These are phyloP conservation scores for Andrographis paniculata DNA, from an alignment of 305 asterid genomes.

Conservation along the genomic window DNA sequence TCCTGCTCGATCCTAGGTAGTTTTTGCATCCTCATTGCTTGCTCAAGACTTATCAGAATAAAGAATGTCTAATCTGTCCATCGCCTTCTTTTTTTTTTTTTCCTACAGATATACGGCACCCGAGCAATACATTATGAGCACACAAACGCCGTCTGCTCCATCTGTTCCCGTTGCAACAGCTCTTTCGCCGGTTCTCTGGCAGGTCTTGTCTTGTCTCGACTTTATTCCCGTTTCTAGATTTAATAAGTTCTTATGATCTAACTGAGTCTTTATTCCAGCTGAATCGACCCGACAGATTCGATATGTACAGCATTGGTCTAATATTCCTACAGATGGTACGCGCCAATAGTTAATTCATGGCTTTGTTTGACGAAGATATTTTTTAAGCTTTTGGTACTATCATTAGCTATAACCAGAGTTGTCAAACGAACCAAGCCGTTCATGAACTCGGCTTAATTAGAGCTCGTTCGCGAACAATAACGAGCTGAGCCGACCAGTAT, in stretches of 20 bases:
- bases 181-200: constrained; percentile 92
- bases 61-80: not conserved
- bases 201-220: constrained; percentile 62
- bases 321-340: constrained; percentile 89
- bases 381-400: too few species aligned
- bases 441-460: too few species aligned
- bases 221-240: not conserved
- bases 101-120: constrained; percentile 64
- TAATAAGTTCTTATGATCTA: not conserved
- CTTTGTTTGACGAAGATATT: not conserved
- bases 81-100: constrained; percentile 6
- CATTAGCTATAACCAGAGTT: too few species aligned
- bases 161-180: constrained; percentile 94
- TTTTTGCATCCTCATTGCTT: not conserved
- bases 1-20: constrained; percentile 23
- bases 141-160: constrained; percentile 98
- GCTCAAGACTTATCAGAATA: not conserved
- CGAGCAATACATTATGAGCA: constrained; percentile 18
- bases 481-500: too few species aligned
- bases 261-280: constrained; percentile 38
- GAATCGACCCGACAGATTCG: constrained; percentile 42
- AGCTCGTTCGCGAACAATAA: too few species aligned
- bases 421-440: too few species aligned
- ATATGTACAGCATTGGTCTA: constrained; percentile 62
- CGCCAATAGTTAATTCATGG: not conserved